Conservation (phyloP, 345 rosid species). For the Rubroshorea leprosula region DNA sequence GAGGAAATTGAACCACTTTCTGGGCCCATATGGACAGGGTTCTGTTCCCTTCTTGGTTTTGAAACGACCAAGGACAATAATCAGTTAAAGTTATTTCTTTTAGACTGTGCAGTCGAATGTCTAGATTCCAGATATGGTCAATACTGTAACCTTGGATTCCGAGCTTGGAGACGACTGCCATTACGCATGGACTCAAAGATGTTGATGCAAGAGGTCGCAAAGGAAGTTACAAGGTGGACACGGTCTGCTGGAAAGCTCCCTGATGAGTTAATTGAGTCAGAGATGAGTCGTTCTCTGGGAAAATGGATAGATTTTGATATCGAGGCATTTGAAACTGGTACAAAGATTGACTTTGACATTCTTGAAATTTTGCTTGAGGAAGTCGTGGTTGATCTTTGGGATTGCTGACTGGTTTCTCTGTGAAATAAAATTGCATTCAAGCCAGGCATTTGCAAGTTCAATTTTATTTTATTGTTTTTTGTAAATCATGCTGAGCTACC, state of each 20-base stretch:
- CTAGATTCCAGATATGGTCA: constrained; percentile 43
- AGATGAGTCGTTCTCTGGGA: constrained; percentile 54
- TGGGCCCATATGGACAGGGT: constrained; percentile 27
- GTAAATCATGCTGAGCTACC: constrained; percentile 12
- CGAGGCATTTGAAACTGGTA: constrained; percentile 50
- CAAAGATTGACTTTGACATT: constrained; percentile 51
- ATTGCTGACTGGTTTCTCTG: constrained; percentile 2
- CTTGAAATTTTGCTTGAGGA: constrained; percentile 52
- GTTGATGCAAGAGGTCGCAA: constrained; percentile 50
- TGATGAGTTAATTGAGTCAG: constrained; percentile 57
- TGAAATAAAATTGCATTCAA: not conserved
- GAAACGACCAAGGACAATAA: constrained; percentile 30
- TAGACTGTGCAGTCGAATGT: constrained; percentile 67
- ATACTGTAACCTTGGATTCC: constrained; percentile 38
- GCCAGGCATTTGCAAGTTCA: constrained; percentile 2
- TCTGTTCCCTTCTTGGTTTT: constrained; percentile 29
- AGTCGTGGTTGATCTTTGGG: constrained; percentile 39
- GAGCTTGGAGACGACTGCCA: constrained; percentile 39
- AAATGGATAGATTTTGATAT: constrained; percentile 70
- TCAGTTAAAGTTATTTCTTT: constrained; percentile 45
- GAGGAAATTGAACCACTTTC: constrained; percentile 51
- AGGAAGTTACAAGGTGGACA: constrained; percentile 61
- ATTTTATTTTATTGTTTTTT: too few relatives aligned
- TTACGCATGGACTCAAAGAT: constrained; percentile 24
- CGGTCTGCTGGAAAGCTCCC: constrained; percentile 32